Evolutionary conservation across 2,329 filamentous ascomycete genomes (phyloP), one percentile per base, ranked within the genome.

Genomic region (Aureobasidium sp.): DNA sequence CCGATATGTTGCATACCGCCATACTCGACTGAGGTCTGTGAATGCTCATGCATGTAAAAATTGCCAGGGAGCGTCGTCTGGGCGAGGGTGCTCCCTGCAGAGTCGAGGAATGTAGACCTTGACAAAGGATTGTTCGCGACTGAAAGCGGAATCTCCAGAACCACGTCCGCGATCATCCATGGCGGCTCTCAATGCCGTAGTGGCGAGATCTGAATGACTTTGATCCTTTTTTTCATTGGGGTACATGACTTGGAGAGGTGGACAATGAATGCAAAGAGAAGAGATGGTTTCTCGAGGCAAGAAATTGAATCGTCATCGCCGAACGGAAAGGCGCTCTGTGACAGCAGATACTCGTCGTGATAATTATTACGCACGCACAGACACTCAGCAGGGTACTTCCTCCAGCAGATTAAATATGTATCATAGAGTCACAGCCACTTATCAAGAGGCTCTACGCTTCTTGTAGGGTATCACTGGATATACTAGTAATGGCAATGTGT

Each of bases 71-170:
- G 5, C 17, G 25, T 31, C n/a, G 25, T 31, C 37, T 10, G 10
- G 25, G 25, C 17, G 21, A 7, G 23, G 21, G 13, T 21, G 29
- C n/a, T 15, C 11, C 11, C 45, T 4, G 15, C 13, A 11, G 27
- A n/a, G n/a, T 38, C 11, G 54, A 57, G 54, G 54, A 57, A 57
- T 57, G 54, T 29, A n/a, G 11, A 15, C 15, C 13, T 19, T 0
- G 3, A 57, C 42, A 57, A 57, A 57, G 54, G 42, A 57, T 57
- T 57, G 54, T 47, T 47, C 40, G 21, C 19, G 42, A 17, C 54
- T 31, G 54, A 43, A 57, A 37, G 42, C 54, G 54, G 54, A 38
- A 15, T 1, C 3, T 42, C n/a, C 5, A 42, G 21, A 17, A n/a
- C 11, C 23, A 21, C 25, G n/a, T 27, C 10, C 17, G 23, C 23